Conservation (phyloP, 805 yeast species). For the Hanseniaspora occidentalis region DNA sequence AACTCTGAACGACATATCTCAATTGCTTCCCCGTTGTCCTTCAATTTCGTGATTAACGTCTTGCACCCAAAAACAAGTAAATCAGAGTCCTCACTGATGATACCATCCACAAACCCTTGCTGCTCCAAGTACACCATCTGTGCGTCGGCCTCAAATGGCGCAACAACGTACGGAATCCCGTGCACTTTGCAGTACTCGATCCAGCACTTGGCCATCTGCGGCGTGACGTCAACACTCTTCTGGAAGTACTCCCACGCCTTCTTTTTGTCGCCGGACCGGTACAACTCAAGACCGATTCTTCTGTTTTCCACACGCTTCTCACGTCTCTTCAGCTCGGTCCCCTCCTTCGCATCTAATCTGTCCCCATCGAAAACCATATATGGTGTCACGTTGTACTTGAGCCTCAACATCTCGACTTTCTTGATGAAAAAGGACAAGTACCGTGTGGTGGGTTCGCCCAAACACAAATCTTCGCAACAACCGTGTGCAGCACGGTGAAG, state of each 20-base stretch:
- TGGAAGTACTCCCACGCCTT: slow-evolving; percentile 57
- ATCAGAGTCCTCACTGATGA: slow-evolving; percentile 91
- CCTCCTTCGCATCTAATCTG: slow-evolving; percentile 62
- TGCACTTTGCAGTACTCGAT: slow-evolving; percentile 55
- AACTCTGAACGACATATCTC: slow-evolving; percentile 54
- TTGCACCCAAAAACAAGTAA: slow-evolving; percentile 77
- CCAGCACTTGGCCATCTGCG: slow-evolving; percentile 79
- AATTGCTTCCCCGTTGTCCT: slow-evolving; percentile 55
- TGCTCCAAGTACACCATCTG: slow-evolving; percentile 87
- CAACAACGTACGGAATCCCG: slow-evolving; percentile 65
- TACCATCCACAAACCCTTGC: slow-evolving; percentile 63
- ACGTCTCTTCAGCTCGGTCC: slow-evolving; percentile 57
- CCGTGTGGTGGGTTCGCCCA: slow-evolving; percentile 55
- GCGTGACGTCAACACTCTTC: slow-evolving; percentile 77
- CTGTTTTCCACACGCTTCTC: slow-evolving; percentile 45
- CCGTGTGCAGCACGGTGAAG: slow-evolving; percentile 73
- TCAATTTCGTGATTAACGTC: slow-evolving; percentile 65
- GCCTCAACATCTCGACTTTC: slow-evolving; percentile 50
- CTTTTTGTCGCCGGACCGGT: slow-evolving; percentile 39
- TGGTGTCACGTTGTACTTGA: slow-evolving; percentile 57
- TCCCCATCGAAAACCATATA: slow-evolving; percentile 93
- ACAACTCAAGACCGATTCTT: slow-evolving; percentile 38
- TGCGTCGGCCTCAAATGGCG: slow-evolving; percentile 97
- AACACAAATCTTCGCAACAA: slow-evolving; percentile 74
- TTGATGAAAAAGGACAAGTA: slow-evolving; percentile 60